Evolutionary conservation across 192 early-diverging fungal species (phyloP), one percentile per base, ranked within the genome.

Genomic region (Lunasporangiospora selenospora): DNA sequence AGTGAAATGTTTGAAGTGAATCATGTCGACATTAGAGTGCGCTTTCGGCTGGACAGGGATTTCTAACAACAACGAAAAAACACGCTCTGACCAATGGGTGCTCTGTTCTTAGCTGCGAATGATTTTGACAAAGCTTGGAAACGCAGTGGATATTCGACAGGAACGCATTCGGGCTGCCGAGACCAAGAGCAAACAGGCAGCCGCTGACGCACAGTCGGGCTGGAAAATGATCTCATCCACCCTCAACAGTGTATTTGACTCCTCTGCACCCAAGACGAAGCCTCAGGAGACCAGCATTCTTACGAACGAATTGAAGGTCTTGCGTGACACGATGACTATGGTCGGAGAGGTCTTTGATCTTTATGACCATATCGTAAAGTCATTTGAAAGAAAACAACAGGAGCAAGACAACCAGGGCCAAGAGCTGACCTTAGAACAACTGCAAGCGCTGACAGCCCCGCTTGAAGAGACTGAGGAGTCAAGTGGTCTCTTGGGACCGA

Each of bases 321-420:
- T 73, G 16, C 53, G 60, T 29, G 54, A 62, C 3, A 63, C 53
- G 18, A 73, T 63, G 69, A 13, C 45, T 4, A 12, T 58, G 9
- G 29, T 73, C 23, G 69, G 69, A 11, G 60, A 62, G 8, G 60
- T 73, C 2, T 73, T 73, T 73, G 69, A 73, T 16, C 69, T 73
- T 6, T 58, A 53, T 19, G 54, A 58, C 1, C 47, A 41, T 26
- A 41, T 63, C 3, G 61, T 73, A 8, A 39, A 39, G 16, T 63
- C 60, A 5, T 73, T 73, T 39, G 69, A 73, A 37, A 73, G 58
- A 38, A 58, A 73, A 26, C 69, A 73, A 16, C 60, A 73, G 19
- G 42, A 49, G 2, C 52, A 32, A 9, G 47, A 39, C 4, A 55
- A 63, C 4, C 38, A 43, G 9, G 60, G 54, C 6, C 52, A 61